Evolutionary conservation across 345 rosid genomes (phyloP), one percentile per base, ranked within the genome.

Genomic region (Combretum micranthum): DNA sequence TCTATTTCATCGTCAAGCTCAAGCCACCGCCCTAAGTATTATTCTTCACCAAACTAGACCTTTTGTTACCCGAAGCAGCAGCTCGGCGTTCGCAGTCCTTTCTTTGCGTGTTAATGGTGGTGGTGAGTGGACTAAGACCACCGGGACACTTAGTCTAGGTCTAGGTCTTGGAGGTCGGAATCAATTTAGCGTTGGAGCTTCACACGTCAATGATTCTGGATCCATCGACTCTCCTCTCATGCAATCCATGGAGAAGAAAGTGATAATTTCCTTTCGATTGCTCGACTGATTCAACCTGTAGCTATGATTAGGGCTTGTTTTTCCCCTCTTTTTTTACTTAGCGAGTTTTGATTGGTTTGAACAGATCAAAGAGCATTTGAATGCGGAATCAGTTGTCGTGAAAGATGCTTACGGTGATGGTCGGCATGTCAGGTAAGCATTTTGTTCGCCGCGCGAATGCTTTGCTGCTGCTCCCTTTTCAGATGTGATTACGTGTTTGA

Each of bases 401-500:
- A 80, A 73, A 65, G 98, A 92, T 75, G 87, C 90, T 60, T 83
- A 87, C 63, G 95, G 98, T n/a, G 98, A 92, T 65, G 96, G 98
- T 51, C 83, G 95, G 2, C 98, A 92, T 76, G 96, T 92, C 63
- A 76, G 84, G 98, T 92, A 67, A 67, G 64, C 59, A n/a, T 60
- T 14, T 21, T 20, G 47, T 61, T 44, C 53, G 2, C 22, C 48
- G 26, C n/a, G 7, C 43, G 43, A 44, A 15, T 32, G 16, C 20
- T 26, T 47, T 57, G 22, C 42, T 44, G 56, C 19, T 37, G 21
- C 52, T 17, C 18, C 18, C 23, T 51, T 2, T 18, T 16, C 0
- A 23, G 53, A 17, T 53, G 12, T 44, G 22, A 15, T 46, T 37
- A 32, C 42, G 12, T 11, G 56, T 18, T 18, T 25, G 10, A 37